Base-by-base conservation (phyloP, 257 asterid species). In the Coffea eugenioides region DNA sequence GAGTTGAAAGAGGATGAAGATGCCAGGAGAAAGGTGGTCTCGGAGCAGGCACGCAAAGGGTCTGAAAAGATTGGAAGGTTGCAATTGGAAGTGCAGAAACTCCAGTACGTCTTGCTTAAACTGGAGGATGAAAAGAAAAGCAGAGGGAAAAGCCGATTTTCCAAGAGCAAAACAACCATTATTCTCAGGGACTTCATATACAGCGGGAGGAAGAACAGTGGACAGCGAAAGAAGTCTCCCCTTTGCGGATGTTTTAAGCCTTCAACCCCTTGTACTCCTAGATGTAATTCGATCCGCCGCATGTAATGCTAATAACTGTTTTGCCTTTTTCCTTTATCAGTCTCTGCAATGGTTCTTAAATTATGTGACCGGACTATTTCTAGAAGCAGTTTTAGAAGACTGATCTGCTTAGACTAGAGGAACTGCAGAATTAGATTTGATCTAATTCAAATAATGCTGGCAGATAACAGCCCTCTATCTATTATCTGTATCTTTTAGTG, bases 11-110 rank as follows among this genome's bases (percentile, higher is more conserved):
- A 90, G 77, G 86, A 88, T 0, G 80, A 85, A 45, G 87, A 76
- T 39, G 79, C 81, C 51, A 79, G 92, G 91, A 88, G 88, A 46
- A 85, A 79, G 86, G 87, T 79, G 79, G 90, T 86, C 39, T 76
- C 81, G 5, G 97, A 93, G 73, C 93, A 93, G 83, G 96, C 97
- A 2, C 84, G 88, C 8, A 93, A 85, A 77, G 99, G 94, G 88
- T 87, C 97, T 2, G 97, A 91, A 67, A 84, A 88, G 86, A 89
- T 92, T 67, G 92, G 87, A 2, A 65, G 87, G 81, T 57, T 93
- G 87, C 92, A 91, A 41, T 31, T 91, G 66, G 97, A 90, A 83
- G 86, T 95, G 75, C 97, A 92, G 85, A 95, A 88, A 81, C 88
- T 95, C 25, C 94, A 91, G 82, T 87, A 83, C 62, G 39, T 89